Evolutionary conservation across 2,329 filamentous ascomycete species (phyloP), one percentile per base, ranked within the genome.

Genomic region (Fusarium bulbicola): DNA sequence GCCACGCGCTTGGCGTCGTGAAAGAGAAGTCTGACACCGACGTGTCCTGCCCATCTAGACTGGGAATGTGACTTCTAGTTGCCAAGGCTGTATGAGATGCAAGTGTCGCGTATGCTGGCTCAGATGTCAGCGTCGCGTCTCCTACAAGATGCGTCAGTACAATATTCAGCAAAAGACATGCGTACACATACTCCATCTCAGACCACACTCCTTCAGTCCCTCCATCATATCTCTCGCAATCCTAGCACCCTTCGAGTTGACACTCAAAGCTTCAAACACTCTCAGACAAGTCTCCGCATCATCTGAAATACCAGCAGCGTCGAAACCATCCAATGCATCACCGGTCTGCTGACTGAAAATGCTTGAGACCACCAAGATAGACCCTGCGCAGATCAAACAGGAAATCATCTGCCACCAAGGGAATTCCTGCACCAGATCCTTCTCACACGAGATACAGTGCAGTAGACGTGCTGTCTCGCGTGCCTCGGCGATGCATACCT

Each of bases 341-440:
- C 36, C 26, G 16, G 28, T 28, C 6, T 43, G 37, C 9, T 43
- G 53, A 40, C 36, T 13, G 10, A 57, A 57, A 7, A 57, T 57
- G 30, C 40, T 46, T 0, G 54, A 57, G 21, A 57, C 54, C 3
- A 57, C 21, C 30, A 46, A 36, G 18, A 28, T 57, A 9, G 39
- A 46, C 7, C 40, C 54, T 13, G 54, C 40, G 11, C 40, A 58
- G 2, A 58, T 58, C 30, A 58, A 43, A 46, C 40, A 58, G 3
- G 40, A 58, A 21, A 47, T 58, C 54, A 58, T 58, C 39, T 58
- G 30, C 54, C 54, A 58, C 40, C 40, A 58, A 0, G 40, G 54
- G 7, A 58, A 58, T 21, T 47, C 40, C 28, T 58, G 40, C 3
- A 58, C 40, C 7, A 58, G 34, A 5, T 46, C 54, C 8, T 28